Conservation (phyloP, 495 filamentous ascomycete species). For the Aspergillus egyptiacus region DNA sequence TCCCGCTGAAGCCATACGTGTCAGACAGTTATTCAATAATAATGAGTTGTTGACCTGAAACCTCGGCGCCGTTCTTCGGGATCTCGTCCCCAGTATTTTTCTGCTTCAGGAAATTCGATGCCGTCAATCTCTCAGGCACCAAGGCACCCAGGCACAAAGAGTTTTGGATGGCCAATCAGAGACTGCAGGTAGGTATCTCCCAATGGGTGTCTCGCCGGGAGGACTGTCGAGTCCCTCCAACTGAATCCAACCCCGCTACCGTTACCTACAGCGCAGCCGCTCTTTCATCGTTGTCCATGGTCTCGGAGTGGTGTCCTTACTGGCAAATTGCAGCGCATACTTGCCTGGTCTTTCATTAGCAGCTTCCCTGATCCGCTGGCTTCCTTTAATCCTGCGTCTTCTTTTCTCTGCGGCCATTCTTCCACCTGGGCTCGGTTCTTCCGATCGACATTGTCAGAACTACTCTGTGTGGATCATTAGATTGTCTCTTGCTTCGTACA, state of each 20-base stretch:
- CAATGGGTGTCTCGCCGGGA: neutral
- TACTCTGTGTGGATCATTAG: neutral
- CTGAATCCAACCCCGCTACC: neutral
- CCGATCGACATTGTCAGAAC: neutral
- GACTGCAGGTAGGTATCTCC: neutral
- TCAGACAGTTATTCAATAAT: no score
- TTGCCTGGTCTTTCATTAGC: neutral
- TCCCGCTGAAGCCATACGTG: neutral
- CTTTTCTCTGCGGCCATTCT: neutral
- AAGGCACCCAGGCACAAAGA: slow-evolving; percentile 4
- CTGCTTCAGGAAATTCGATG: slow-evolving; percentile 1
- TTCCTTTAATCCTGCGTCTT: neutral
- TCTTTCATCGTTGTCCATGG: neutral
- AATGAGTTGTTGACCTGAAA: slow-evolving; percentile 4
- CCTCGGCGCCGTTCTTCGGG: neutral
- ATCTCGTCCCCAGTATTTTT: slow-evolving; percentile 1
- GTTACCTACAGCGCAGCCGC: neutral
- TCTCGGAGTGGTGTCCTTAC: neutral
- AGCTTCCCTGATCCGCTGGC: neutral
- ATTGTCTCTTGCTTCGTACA: no score
- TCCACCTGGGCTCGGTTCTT: neutral
- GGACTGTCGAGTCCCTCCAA: no score
- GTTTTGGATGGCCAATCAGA: slow-evolving; percentile 3
- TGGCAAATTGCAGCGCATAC: neutral
- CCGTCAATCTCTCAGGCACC: slow-evolving; percentile 11